These are phyloP conservation scores for Nemania sp. DNA, from an alignment of 2,329 filamentous ascomycete species.

Conservation along the genomic window DNA sequence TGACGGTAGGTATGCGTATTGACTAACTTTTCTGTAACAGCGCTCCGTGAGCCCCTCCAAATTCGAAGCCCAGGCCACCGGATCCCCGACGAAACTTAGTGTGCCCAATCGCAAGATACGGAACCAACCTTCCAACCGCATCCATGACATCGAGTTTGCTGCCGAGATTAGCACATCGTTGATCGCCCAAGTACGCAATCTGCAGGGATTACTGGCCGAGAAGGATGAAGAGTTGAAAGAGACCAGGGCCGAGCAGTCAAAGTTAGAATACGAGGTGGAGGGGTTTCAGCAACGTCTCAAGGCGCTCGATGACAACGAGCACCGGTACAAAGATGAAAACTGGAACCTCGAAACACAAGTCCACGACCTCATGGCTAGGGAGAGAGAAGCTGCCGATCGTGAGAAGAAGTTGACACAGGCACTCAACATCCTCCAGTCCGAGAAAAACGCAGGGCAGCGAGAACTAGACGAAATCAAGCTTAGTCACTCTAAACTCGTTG, in stretches of 20 bases:
- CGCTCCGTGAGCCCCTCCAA: slow-evolving; percentile 79
- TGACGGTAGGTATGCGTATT: slow-evolving; percentile 19
- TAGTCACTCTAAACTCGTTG: slow-evolving; percentile 79
- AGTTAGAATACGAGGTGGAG: slow-evolving; percentile 85
- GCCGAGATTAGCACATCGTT: slow-evolving; percentile 96
- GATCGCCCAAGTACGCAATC: slow-evolving; percentile 90
- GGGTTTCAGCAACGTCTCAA: slow-evolving; percentile 83
- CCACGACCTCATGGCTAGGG: slow-evolving; percentile 80
- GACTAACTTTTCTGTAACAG: slow-evolving; percentile 55
- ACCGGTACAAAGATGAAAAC: slow-evolving; percentile 97
- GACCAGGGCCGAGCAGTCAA: slow-evolving; percentile 78
- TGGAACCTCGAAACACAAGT: slow-evolving; percentile 96
- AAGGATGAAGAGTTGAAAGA: slow-evolving; percentile 87
- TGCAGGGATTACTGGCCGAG: slow-evolving; percentile 86
- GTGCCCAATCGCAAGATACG: slow-evolving; percentile 89
- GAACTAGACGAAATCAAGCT: slow-evolving; percentile 93
- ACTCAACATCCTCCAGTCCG: slow-evolving; percentile 75
- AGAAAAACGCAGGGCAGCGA: slow-evolving; percentile 82
- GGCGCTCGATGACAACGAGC: slow-evolving; percentile 90
- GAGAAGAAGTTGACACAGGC: slow-evolving; percentile 84
- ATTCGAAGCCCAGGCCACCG: slow-evolving; percentile 85
- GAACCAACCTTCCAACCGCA: slow-evolving; percentile 87
- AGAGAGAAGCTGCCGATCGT: slow-evolving; percentile 82
- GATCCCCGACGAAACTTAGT: slow-evolving; percentile 88
- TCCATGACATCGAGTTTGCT: slow-evolving; percentile 98